These are phyloP conservation scores for Kernera saxatilis DNA, from an alignment of 345 rosid species.

Conservation along the genomic window DNA sequence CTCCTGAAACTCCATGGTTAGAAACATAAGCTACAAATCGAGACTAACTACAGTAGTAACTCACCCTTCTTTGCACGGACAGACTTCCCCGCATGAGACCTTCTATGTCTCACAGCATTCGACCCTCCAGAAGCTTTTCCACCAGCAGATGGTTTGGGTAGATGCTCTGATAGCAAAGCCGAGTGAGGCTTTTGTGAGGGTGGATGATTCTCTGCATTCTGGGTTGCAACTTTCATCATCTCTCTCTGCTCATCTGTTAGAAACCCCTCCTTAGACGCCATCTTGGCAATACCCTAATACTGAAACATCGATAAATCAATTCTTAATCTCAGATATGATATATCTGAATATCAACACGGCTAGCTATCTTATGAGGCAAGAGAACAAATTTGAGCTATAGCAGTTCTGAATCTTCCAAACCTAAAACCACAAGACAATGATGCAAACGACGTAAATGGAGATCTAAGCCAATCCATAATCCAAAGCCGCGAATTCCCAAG, in stretches of 20 bases:
- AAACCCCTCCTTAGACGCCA: constrained; percentile 52
- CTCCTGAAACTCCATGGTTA: background rate
- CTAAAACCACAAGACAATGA: background rate
- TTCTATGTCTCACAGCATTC: constrained; percentile 58
- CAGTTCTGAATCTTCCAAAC: background rate
- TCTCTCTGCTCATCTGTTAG: constrained; percentile 87
- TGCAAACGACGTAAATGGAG: background rate
- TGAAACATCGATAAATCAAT: background rate
- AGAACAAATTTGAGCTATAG: background rate
- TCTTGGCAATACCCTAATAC: constrained; percentile 24
- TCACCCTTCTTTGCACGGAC: constrained; percentile 80
- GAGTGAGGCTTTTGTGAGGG: constrained; percentile 68
- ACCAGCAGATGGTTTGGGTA: constrained; percentile 44
- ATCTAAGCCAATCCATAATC: background rate
- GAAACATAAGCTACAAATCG: background rate
- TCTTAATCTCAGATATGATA: background rate
- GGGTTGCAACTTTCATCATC: constrained; percentile 60
- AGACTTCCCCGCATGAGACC: constrained; percentile 78
- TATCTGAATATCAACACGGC: background rate
- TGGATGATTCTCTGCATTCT: constrained; percentile 44
- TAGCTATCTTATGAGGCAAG: background rate
- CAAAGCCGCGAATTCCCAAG: background rate
- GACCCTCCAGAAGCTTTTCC: constrained; percentile 56
- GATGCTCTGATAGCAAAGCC: constrained; percentile 49
- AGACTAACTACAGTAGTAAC: constrained; percentile 1